Percentiles rank a stretch among this genome's conserved stretches.
phyloP scores from a whole-genome alignment of 1,284 basidiomycete species.

The Sporisorium exsertum region DNA sequence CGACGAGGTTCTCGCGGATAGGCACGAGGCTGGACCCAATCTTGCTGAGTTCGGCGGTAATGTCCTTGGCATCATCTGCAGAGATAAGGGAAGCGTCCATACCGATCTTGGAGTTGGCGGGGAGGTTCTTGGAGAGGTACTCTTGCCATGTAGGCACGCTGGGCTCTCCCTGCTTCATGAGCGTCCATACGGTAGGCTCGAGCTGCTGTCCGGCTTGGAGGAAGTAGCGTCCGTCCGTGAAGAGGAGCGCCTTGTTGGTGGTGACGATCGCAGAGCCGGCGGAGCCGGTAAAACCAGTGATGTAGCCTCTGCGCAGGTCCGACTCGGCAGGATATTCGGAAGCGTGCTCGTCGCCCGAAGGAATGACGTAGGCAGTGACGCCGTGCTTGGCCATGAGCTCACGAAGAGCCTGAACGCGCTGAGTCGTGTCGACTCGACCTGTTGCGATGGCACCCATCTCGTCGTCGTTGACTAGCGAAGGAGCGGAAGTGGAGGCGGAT shows the following conservation, averaged over 20 bases:
- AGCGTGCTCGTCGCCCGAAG: conserved; percentile 76
- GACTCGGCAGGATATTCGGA: conserved; percentile 79
- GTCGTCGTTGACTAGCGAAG: conserved; percentile 3
- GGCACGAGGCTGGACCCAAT: conserved; percentile 51
- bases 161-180: conserved; percentile 84
- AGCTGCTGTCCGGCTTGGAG: conserved; percentile 91
- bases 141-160: conserved; percentile 87
- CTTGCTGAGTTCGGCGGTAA: conserved; percentile 47
- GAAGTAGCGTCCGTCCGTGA: conserved; percentile 94
- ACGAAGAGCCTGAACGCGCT: conserved; percentile 56
- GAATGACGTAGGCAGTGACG: conserved; percentile 67
- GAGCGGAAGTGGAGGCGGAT: conserved; percentile 11
- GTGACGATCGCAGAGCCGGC: conserved; percentile 86
- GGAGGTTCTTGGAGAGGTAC: conserved; percentile 56
- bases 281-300: conserved; percentile 92
- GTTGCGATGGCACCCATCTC: conserved; percentile 65
- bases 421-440: conserved; percentile 60
- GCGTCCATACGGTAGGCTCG: conserved; percentile 83
- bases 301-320: conserved; percentile 85
- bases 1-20: conserved; percentile 82
- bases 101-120: conserved; percentile 54
- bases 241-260: conserved; percentile 73
- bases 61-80: conserved; percentile 65
- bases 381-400: conserved; percentile 53
- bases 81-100: conserved; percentile 63